Evolutionary conservation across 345 rosid genomes (phyloP).

Genomic region (Nasturtium officinale): DNA sequence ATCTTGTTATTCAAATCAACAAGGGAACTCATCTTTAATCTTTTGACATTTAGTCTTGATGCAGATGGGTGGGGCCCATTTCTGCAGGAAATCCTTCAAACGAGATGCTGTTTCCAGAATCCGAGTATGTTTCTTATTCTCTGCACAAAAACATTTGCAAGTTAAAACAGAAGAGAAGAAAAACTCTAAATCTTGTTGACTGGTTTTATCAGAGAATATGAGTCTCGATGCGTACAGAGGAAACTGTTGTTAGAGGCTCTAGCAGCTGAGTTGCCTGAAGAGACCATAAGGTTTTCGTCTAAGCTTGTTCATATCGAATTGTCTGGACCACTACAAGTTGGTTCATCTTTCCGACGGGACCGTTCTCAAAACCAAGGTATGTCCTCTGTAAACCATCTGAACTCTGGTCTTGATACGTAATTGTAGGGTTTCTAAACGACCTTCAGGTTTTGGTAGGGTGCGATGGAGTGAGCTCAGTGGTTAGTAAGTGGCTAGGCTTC

Average conservation of each 20-base stretch:
- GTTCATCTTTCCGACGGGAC: conserved; percentile 66
- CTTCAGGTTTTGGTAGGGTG: conserved; percentile 67
- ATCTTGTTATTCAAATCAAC: background rate
- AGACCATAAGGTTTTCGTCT: conserved; percentile 65
- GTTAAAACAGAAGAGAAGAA: background rate
- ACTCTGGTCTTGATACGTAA: background rate
- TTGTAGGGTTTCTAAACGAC: conserved; percentile 21
- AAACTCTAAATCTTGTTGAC: conserved; percentile 1
- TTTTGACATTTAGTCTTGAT: background rate
- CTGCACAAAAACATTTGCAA: background rate
- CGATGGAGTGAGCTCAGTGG: conserved; percentile 71
- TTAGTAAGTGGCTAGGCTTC: conserved; percentile 70
- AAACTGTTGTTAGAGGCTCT: conserved; percentile 57
- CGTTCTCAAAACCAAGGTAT: conserved; percentile 63
- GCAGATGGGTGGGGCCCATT: conserved; percentile 45
- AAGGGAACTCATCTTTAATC: background rate
- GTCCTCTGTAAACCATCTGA: background rate
- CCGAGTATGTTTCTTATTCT: conserved; percentile 44
- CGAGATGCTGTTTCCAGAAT: conserved; percentile 38
- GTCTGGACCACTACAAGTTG: conserved; percentile 53
- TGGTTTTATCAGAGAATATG: conserved; percentile 48
- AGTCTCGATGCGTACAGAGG: conserved; percentile 61
- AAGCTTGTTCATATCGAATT: conserved; percentile 66
- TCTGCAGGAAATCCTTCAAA: conserved; percentile 29
- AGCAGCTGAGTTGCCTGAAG: conserved; percentile 56